phyloP scores from a whole-genome alignment of 2,329 filamentous ascomycete genomes.

The Immersiporthe knoxdaviesiana region DNA sequence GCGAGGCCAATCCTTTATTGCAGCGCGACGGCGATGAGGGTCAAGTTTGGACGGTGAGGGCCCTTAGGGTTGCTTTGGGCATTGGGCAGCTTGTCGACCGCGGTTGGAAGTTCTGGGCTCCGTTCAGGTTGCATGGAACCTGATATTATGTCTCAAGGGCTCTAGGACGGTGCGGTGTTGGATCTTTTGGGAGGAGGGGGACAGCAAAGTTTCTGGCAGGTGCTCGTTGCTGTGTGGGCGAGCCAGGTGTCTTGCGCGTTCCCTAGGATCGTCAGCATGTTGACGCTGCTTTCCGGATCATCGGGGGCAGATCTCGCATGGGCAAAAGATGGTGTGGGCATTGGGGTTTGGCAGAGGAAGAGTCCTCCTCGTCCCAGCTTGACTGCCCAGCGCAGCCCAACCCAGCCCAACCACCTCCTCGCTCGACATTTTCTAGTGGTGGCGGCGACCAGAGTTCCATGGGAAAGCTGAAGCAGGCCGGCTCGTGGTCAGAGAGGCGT shows the following conservation, averaged over 20 bases:
- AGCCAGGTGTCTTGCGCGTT: no score
- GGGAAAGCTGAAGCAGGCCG: neutral
- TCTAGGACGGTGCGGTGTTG: neutral
- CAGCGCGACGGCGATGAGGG: constrained; percentile 1
- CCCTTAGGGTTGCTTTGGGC: neutral
- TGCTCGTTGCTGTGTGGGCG: neutral
- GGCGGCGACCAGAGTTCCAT: neutral
- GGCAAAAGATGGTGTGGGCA: neutral
- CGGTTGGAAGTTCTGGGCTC: neutral
- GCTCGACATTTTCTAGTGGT: neutral
- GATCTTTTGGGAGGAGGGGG: neutral
- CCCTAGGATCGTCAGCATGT: neutral
- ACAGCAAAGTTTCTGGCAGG: no score
- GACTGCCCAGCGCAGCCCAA: neutral
- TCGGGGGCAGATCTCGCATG: neutral
- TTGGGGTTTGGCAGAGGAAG: neutral
- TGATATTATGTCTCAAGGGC: neutral
- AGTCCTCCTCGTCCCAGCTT: neutral
- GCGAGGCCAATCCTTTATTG: neutral
- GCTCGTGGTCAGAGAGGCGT: no score
- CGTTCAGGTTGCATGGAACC: neutral
- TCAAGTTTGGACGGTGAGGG: neutral
- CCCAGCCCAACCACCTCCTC: neutral
- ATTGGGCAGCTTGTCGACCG: neutral
- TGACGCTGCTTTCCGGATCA: neutral